Conservation (phyloP, 768 basidiomycete species). For the Trichaptum fuscoviolaceum region DNA sequence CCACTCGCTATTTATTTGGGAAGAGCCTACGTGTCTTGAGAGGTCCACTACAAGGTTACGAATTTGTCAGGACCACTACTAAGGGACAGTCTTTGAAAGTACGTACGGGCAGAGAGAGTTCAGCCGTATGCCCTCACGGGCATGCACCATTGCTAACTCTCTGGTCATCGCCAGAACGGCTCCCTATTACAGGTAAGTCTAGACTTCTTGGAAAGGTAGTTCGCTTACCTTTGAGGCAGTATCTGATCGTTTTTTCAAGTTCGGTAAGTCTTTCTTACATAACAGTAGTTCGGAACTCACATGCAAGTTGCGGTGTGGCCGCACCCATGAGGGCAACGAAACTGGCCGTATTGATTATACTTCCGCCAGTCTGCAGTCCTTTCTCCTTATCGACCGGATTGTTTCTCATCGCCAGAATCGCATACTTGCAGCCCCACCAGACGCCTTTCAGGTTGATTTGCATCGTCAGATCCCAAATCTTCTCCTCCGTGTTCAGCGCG, state of each 20-base stretch:
- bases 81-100: not conserved
- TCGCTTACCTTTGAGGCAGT: slow-evolving; percentile 82
- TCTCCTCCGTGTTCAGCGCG: slow-evolving; percentile 94
- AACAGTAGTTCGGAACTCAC: slow-evolving; percentile 42
- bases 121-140: slow-evolving; percentile 91
- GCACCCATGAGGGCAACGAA: slow-evolving; percentile 96
- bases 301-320: slow-evolving; percentile 97
- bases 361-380: slow-evolving; percentile 70
- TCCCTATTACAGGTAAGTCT: slow-evolving; percentile 44
- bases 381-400: slow-evolving; percentile 81
- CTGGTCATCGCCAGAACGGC: slow-evolving; percentile 98
- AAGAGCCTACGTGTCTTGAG: slow-evolving; percentile 78
- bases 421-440: slow-evolving; percentile 99
- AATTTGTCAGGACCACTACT: not conserved
- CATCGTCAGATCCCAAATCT: slow-evolving; percentile 93
- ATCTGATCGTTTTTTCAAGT: slow-evolving; percentile 54
- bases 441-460: slow-evolving; percentile 97
- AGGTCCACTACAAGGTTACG: slow-evolving; percentile 66
- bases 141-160: slow-evolving; percentile 97
- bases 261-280: slow-evolving; percentile 5
- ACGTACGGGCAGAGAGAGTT: slow-evolving; percentile 95
- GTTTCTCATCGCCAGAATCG: slow-evolving; percentile 92
- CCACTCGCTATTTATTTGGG: not conserved
- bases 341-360: slow-evolving; percentile 97
- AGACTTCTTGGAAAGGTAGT: slow-evolving; percentile 2